Evolutionary conservation across 2,329 filamentous ascomycete genomes (phyloP).

Genomic region (Teratosphaeria nubilosa): DNA sequence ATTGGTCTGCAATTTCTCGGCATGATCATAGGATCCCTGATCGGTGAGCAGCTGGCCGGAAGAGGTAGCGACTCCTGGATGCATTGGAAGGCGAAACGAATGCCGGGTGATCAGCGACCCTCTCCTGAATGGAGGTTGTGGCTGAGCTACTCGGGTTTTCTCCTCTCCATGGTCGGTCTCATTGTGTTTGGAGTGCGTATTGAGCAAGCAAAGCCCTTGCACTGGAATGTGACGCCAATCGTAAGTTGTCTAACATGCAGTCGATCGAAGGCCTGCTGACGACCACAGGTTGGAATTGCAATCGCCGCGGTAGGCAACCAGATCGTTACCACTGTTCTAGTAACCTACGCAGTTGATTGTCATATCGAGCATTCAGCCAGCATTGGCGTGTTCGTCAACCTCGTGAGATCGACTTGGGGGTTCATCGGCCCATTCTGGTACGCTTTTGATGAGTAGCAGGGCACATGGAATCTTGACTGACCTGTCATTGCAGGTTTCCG

Average conservation of each 20-base stretch:
- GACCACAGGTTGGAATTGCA: constrained; percentile 28
- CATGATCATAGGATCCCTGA: constrained; percentile 46
- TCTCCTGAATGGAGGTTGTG: constrained; percentile 47
- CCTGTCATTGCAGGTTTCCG: constrained; percentile 31
- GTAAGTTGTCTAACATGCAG: constrained; percentile 28
- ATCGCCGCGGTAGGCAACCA: constrained; percentile 47
- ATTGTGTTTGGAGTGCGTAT: constrained; percentile 46
- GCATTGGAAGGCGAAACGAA: constrained; percentile 29
- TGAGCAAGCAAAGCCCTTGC: constrained; percentile 30
- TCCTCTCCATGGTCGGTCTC: constrained; percentile 42
- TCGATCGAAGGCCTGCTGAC: constrained; percentile 22
- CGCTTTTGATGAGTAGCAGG: no score
- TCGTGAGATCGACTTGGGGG: constrained; percentile 46
- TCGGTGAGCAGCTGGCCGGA: constrained; percentile 51
- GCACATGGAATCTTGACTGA: background rate
- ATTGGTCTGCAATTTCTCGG: constrained; percentile 49
- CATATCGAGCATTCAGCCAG: constrained; percentile 43
- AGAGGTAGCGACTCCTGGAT: constrained; percentile 46
- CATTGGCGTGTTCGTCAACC: constrained; percentile 49
- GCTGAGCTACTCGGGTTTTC: constrained; percentile 45
- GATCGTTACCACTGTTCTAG: constrained; percentile 29
- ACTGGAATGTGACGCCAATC: constrained; percentile 49
- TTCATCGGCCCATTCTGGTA: constrained; percentile 30
- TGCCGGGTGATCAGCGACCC: constrained; percentile 18
- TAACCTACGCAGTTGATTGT: constrained; percentile 52